These are phyloP conservation scores for Fusarium odoratissimum DNA, from an alignment of 2,329 filamentous ascomycete species.

Conservation along the genomic window DNA sequence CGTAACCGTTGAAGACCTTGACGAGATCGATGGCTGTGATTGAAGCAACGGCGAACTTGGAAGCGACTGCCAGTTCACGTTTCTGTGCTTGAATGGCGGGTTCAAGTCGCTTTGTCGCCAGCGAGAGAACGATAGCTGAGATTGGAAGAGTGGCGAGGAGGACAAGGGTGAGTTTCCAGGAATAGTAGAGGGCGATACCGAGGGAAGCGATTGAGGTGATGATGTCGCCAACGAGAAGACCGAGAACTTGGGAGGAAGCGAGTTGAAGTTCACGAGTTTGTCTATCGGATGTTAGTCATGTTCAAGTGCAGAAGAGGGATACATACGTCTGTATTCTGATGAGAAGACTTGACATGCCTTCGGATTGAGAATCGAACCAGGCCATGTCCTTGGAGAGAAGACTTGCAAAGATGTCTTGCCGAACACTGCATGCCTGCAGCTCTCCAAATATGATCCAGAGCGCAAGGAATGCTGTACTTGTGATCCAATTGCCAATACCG, in stretches of 20 bases:
- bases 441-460: slow-evolving; percentile 85
- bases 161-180: slow-evolving; percentile 86
- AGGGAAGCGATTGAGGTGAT: slow-evolving; percentile 75
- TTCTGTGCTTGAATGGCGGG: slow-evolving; percentile 77
- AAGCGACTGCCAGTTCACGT: slow-evolving; percentile 72
- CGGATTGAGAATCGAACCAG: slow-evolving; percentile 82
- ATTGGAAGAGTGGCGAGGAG: slow-evolving; percentile 79
- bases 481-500: slow-evolving; percentile 73
- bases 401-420: slow-evolving; percentile 72
- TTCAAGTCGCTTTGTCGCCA: slow-evolving; percentile 71
- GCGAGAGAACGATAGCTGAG: slow-evolving; percentile 68
- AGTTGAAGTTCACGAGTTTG: slow-evolving; percentile 85
- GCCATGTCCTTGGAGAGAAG: slow-evolving; percentile 79
- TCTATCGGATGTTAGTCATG: slow-evolving; percentile 56
- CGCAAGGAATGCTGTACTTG: slow-evolving; percentile 74
- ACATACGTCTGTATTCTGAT: slow-evolving; percentile 78
- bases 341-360: slow-evolving; percentile 79
- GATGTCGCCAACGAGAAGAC: slow-evolving; percentile 72
- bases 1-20: slow-evolving; percentile 84
- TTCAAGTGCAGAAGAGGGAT: rapidly evolving
- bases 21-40: slow-evolving; percentile 84
- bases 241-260: slow-evolving; percentile 83
- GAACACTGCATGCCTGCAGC: slow-evolving; percentile 75
- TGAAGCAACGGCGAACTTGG: slow-evolving; percentile 77
- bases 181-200: slow-evolving; percentile 78